phyloP scores from a whole-genome alignment of 345 rosid species.

The Angophora floribunda region DNA sequence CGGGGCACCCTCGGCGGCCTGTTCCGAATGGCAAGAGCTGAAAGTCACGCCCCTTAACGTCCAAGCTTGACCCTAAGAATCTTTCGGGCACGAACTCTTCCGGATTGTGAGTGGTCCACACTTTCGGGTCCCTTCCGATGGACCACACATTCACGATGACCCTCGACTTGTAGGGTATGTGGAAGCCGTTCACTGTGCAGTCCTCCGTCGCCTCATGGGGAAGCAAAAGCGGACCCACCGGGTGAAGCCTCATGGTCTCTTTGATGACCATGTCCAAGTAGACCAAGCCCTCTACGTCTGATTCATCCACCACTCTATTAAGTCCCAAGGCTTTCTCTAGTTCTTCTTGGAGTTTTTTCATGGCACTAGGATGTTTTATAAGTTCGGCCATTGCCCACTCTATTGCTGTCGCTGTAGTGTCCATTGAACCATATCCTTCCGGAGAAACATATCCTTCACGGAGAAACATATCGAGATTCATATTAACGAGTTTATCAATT shows the following conservation, averaged over 20 bases:
- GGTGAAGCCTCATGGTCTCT: conserved; percentile 41
- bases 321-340: conserved; percentile 21
- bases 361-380: conserved; percentile 16
- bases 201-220: conserved; percentile 26
- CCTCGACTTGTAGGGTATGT: conserved; percentile 17
- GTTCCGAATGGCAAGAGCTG: conserved; percentile 39
- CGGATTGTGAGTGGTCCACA: conserved; percentile 12
- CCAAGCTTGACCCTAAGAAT: conserved; percentile 12
- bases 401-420: conserved; percentile 21
- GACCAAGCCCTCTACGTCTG: conserved; percentile 16
- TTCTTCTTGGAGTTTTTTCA: conserved; percentile 25
- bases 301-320: conserved; percentile 30
- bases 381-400: conserved; percentile 32
- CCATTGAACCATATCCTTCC: too few relatives aligned
- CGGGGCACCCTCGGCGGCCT: conserved; percentile 32
- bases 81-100: conserved; percentile 33
- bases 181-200: conserved; percentile 10
- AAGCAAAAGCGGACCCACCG: conserved; percentile 17
- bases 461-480: neutral
- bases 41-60: conserved; percentile 23
- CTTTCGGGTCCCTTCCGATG: conserved; percentile 26
- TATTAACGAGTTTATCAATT: neutral
- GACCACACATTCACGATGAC: conserved; percentile 24
- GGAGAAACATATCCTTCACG: conserved; percentile 20
- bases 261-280: conserved; percentile 31